These are phyloP conservation scores for Zoysia japonica DNA, from an alignment of 176 grass and related monocot genomes.

Conservation along the genomic window DNA sequence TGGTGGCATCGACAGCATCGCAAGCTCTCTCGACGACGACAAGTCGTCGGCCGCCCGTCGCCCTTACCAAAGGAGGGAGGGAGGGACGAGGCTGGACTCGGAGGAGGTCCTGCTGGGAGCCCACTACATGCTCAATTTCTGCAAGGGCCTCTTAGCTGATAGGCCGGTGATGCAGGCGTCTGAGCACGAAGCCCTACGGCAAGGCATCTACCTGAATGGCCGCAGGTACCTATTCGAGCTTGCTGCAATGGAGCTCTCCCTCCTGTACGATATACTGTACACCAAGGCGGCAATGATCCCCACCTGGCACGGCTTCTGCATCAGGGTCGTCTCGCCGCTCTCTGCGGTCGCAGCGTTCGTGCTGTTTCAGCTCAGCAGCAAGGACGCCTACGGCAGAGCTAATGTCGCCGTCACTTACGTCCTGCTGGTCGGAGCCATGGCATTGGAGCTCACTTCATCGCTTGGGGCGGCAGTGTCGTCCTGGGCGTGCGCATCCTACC, in stretches of 20 bases:
- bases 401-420: not conserved
- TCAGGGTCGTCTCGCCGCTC: not conserved
- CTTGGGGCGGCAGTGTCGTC: not conserved
- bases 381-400: not conserved
- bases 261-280: not conserved
- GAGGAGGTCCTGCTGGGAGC: slow-evolving; percentile 12
- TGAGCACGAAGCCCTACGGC: not conserved
- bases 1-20: not conserved
- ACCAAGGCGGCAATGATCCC: slow-evolving; percentile 6
- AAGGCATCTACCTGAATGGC: not conserved
- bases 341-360: not conserved
- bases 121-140: not conserved
- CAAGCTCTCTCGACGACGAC: not conserved
- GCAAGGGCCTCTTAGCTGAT: slow-evolving; percentile 1
- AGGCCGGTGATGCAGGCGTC: not conserved
- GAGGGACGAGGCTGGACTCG: not conserved
- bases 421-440: slow-evolving; percentile 9
- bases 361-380: not conserved
- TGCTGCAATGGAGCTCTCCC: not conserved
- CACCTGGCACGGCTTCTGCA: not conserved
- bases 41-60: not conserved
- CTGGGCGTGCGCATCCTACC: not conserved
- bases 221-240: not conserved
- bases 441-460: not conserved
- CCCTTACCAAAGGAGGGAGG: not conserved